Evolutionary conservation across 345 rosid genomes (phyloP).

Genomic region (Populus tremula): DNA sequence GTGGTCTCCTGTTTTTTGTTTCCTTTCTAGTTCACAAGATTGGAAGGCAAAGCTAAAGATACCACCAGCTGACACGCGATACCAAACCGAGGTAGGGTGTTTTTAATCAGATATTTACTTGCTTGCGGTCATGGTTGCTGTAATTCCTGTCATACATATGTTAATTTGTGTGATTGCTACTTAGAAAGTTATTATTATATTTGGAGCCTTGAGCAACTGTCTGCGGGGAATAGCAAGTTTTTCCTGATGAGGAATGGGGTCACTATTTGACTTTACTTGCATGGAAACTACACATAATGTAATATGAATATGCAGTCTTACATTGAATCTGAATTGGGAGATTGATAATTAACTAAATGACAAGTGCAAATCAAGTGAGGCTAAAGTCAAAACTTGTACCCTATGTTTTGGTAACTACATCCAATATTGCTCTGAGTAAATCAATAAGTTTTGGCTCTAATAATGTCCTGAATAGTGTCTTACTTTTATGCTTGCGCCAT

Average conservation of each 20-base stretch:
- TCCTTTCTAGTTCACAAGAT: constrained; percentile 57
- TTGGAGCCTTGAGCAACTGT: not conserved
- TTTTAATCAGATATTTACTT: not conserved
- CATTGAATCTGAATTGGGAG: not conserved
- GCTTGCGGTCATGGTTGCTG: not conserved
- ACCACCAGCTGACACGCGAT: constrained; percentile 77
- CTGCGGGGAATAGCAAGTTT: not conserved
- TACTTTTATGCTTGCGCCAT: not conserved
- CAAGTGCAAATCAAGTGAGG: not conserved
- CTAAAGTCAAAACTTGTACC: not conserved
- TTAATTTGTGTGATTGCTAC: not conserved
- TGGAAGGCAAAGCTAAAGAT: constrained; percentile 80
- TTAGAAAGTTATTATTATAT: not conserved
- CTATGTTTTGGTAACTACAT: not conserved
- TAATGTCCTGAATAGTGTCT: not conserved
- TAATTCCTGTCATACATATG: not conserved
- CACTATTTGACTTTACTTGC: not conserved
- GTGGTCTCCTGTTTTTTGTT: not conserved
- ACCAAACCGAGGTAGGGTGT: constrained; percentile 73
- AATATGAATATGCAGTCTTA: not conserved
- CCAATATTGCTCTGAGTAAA: not conserved
- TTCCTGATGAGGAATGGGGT: too few species aligned
- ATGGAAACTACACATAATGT: not conserved
- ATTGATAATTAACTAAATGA: not conserved
- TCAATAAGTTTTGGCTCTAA: not conserved